Conservation (phyloP, 257 asterid genomes). For the Galeopsis tetrahit region DNA sequence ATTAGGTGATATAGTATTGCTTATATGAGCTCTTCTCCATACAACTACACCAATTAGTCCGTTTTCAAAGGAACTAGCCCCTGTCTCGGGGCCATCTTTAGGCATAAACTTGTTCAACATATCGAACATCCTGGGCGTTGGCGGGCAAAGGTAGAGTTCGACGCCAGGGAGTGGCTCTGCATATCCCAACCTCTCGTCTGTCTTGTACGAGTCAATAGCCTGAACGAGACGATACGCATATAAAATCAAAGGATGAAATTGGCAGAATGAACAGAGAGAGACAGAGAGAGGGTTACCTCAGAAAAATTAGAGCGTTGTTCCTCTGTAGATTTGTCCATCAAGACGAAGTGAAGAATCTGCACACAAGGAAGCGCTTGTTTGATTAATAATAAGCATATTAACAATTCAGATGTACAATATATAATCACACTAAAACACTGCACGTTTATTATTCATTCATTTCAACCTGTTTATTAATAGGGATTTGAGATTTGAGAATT, state of each 20-base stretch:
- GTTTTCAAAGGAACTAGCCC: conserved; percentile 49
- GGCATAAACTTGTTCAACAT: conserved; percentile 64
- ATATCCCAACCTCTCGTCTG: conserved; percentile 82
- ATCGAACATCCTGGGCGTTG: conserved; percentile 50
- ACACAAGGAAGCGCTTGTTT: conserved; percentile 11
- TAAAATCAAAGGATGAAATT: background rate
- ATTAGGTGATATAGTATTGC: conserved; percentile 79
- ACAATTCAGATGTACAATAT: background rate
- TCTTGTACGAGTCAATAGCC: conserved; percentile 71
- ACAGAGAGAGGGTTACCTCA: conserved; percentile 55
- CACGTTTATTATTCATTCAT: background rate
- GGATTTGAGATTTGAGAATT: conserved; percentile 3
- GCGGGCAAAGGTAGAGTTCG: conserved; percentile 88
- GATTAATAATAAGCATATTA: background rate
- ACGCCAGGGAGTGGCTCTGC: conserved; percentile 85
- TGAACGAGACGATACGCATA: conserved; percentile 27
- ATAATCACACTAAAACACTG: background rate
- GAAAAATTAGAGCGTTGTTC: conserved; percentile 52
- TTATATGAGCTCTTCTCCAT: conserved; percentile 86
- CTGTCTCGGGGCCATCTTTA: conserved; percentile 47
- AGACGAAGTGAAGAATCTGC: conserved; percentile 78
- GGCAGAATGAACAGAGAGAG: background rate
- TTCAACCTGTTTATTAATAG: background rate
- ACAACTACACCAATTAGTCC: conserved; percentile 92
- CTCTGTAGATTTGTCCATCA: conserved; percentile 62